Base-by-base conservation (phyloP, 305 asterid genomes). In the Solanum hybrid region DNA sequence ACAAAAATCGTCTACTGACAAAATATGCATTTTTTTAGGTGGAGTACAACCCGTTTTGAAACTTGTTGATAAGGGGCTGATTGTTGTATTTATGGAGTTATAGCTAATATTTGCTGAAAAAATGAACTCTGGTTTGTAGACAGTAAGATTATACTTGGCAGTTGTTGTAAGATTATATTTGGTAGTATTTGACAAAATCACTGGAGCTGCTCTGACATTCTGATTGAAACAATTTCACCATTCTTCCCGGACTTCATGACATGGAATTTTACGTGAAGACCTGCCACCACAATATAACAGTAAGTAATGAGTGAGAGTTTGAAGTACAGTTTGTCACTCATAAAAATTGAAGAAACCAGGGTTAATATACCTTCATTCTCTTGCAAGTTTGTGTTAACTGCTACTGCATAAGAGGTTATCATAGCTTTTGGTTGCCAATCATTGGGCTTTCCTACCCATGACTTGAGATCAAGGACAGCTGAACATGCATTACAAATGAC, bases 371-470 rank as follows among this genome's bases (percentile, higher is more conserved):
- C 99, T 88, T 97, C 98, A 92, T 97, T 97, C 84, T 92, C 94
- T 93, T 95, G 98, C 92, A 97, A 93, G 90, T 95, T 95, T 93
- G 98, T 95, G 94, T 95, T 94, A 69, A 97, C 94, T 88, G 98
- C 99, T 31, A 95, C 99, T 56, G 98, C 96, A 88, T 95, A 96
- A 88, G 90, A 93, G 88, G 99, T 90, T 89, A 94, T 87, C 95
- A 92, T 92, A 34, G 98, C 95, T 94, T 96, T 96, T 79, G 99
- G 99, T 89, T 94, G 97, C 98, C 96, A 96, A 91, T 97, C 98
- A 29, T 92, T 92, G 85, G 91, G 81, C 90, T 94, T 94, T 69
- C 98, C 98, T 85, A 92, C 93, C 99, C 99, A 97, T 88, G 98
- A 92, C 91, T 95, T 94, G n/a, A 93, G 95, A 94, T 97, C 91